Percentiles rank a stretch among this genome's conserved stretches.
These are phyloP conservation scores for Monosporascus sp. DNA, from an alignment of 2,329 filamentous ascomycete species.

Conservation along the genomic window DNA sequence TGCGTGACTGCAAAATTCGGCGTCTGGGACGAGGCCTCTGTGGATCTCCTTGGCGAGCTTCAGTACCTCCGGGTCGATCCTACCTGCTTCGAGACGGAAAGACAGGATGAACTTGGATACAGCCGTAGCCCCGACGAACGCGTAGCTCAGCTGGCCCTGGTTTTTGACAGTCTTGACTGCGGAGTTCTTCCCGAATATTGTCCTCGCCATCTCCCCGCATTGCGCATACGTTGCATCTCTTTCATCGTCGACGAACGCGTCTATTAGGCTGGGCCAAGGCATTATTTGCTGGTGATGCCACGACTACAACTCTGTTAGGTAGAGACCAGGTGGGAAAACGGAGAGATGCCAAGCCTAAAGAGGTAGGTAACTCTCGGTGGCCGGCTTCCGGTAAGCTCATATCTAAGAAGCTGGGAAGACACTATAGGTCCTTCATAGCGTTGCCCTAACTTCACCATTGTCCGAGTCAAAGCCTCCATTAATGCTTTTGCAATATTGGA, in stretches of 20 bases:
- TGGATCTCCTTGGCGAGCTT: background rate
- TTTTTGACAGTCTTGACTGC: background rate
- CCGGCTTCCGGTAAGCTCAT: no score
- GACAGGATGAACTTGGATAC: background rate
- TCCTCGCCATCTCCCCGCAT: background rate
- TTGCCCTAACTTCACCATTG: no score
- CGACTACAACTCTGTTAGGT: no score
- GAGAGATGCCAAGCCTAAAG: no score
- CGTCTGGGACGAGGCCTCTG: background rate
- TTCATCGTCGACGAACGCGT: background rate
- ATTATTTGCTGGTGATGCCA: no score
- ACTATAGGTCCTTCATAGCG: no score
- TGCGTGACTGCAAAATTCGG: background rate
- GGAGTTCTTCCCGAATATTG: background rate
- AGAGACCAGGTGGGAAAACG: no score
- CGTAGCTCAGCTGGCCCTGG: background rate
- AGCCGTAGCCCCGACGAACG: background rate
- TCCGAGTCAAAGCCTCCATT: background rate
- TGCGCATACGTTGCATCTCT: background rate
- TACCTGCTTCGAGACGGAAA: background rate
- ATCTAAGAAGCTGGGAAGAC: no score
- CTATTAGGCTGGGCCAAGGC: background rate
- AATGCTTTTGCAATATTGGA: background rate
- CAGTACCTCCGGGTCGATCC: background rate
- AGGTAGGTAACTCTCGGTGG: no score